These are phyloP conservation scores for Acacia crassicarpa DNA, from an alignment of 306 rosid species.

Conservation along the genomic window DNA sequence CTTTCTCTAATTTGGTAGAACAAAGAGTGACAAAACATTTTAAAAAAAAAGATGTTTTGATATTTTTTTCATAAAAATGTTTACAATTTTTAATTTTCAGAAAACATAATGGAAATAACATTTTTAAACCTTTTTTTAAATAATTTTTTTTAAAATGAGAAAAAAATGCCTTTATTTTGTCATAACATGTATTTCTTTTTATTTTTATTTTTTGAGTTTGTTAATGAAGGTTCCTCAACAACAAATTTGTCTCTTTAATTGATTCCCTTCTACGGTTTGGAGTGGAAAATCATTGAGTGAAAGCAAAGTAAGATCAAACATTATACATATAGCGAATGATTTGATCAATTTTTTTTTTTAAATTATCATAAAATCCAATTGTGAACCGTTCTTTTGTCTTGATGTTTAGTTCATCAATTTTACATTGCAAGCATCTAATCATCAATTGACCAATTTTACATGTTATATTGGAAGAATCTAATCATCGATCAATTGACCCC, in stretches of 20 bases:
- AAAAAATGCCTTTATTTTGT: too few relatives aligned
- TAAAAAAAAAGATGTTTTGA: too few relatives aligned
- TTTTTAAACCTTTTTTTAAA: too few relatives aligned
- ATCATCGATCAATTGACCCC: too few relatives aligned
- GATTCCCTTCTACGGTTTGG: background rate
- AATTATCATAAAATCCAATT: background rate
- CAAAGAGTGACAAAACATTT: too few relatives aligned
- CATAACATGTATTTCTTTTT: background rate
- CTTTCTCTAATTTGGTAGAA: too few relatives aligned
- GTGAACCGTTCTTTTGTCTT: background rate
- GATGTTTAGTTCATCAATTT: background rate
- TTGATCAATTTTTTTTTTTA: background rate
- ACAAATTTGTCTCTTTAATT: background rate
- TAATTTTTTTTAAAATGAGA: too few relatives aligned
- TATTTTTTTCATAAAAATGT: too few relatives aligned
- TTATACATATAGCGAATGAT: background rate
- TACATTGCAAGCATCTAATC: background rate
- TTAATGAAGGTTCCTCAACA: background rate
- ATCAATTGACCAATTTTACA: too few relatives aligned
- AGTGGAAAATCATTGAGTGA: background rate
- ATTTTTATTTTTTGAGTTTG: too few relatives aligned
- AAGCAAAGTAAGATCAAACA: conserved; percentile 10
- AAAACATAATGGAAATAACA: too few relatives aligned
- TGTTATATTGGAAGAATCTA: background rate
- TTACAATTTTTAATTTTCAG: too few relatives aligned